phyloP scores from a whole-genome alignment of 306 rosid genomes.

The Inga oerstediana region DNA sequence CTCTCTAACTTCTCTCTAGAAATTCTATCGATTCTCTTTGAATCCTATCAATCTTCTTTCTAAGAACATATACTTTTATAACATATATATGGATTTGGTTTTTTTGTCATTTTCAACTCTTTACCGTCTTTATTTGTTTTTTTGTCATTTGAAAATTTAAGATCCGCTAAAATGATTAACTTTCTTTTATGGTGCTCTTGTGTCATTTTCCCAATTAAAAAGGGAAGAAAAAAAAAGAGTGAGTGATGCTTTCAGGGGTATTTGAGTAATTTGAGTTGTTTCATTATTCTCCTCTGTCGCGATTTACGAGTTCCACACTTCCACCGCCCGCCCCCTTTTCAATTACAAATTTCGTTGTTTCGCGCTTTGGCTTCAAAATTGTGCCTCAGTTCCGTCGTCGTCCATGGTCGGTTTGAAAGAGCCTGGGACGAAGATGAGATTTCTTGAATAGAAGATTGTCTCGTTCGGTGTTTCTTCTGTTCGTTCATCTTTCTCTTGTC shows the following conservation, averaged over 20 bases:
- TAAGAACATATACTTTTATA: too few species aligned
- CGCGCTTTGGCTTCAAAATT: background rate
- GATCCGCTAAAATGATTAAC: too few species aligned
- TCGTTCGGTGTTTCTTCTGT: background rate
- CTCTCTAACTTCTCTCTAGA: too few species aligned
- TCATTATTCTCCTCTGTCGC: background rate
- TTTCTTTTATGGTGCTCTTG: too few species aligned
- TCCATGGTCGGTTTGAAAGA: background rate
- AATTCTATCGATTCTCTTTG: too few species aligned
- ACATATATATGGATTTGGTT: too few species aligned
- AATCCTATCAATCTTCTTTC: too few species aligned
- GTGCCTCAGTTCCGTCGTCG: background rate
- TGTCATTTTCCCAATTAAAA: too few species aligned
- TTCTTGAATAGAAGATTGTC: background rate
- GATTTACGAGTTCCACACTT: background rate
- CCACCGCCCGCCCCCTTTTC: background rate
- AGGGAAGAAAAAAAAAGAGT: background rate
- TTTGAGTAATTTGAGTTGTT: background rate
- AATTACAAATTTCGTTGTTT: background rate
- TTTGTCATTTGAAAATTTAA: too few species aligned
- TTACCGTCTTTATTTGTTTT: too few species aligned
- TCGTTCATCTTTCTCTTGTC: background rate
- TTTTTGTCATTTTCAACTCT: too few species aligned
- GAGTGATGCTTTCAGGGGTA: background rate
- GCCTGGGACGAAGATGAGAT: background rate